These are phyloP conservation scores for Pichia nanzhaoensis DNA, from an alignment of 805 yeast species.

Conservation along the genomic window DNA sequence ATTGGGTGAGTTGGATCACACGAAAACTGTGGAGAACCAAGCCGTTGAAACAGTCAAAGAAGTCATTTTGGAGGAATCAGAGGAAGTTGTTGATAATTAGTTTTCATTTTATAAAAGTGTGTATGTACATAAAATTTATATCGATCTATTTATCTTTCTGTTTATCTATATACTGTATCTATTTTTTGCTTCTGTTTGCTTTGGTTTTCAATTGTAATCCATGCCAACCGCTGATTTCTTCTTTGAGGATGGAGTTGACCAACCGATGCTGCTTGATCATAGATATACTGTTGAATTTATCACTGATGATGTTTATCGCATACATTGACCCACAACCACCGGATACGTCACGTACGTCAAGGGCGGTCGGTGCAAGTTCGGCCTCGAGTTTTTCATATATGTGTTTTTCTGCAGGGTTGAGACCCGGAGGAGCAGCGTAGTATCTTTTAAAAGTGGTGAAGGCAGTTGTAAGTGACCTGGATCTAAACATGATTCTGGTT, in stretches of 20 bases:
- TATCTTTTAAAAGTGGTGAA: not conserved
- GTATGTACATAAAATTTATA: not conserved
- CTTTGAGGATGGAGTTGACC: constrained; percentile 74
- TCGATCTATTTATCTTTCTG: not conserved
- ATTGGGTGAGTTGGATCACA: constrained; percentile 30
- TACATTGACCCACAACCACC: constrained; percentile 99
- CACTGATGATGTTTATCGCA: constrained; percentile 71
- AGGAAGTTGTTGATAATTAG: constrained; percentile 51
- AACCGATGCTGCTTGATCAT: constrained; percentile 90
- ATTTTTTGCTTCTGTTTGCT: constrained; percentile 22
- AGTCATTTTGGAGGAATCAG: constrained; percentile 64
- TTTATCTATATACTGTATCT: constrained; percentile 14
- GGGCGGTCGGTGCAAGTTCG: constrained; percentile 51
- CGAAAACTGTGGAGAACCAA: constrained; percentile 41
- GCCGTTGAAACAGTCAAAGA: constrained; percentile 74
- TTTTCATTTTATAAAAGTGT: not conserved
- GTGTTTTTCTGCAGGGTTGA: constrained; percentile 40
- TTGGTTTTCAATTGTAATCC: constrained; percentile 83
- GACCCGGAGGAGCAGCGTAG: constrained; percentile 19
- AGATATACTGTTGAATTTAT: constrained; percentile 67
- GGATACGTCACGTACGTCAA: constrained; percentile 74
- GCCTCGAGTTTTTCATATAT: constrained; percentile 49
- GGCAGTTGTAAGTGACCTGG: not conserved
- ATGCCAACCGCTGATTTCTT: constrained; percentile 89
- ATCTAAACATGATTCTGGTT: not conserved